Evolutionary conservation across 768 basidiomycete species (phyloP), one percentile per base, ranked within the genome.

Genomic region (Leucocoprinus sp.): DNA sequence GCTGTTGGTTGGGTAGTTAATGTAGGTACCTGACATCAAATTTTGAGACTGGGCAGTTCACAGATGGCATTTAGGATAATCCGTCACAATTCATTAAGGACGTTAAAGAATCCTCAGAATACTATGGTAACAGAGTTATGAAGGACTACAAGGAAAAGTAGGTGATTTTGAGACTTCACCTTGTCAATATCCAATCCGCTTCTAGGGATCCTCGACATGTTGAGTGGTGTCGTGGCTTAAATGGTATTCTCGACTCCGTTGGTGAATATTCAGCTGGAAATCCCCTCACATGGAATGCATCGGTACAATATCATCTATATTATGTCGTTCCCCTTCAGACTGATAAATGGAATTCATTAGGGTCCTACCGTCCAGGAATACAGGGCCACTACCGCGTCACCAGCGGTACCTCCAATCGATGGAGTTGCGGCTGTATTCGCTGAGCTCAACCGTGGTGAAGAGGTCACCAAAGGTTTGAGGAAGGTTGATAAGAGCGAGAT

Each of bases 401-500:
- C 78, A 0, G 73, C 78, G 0, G 74, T 81, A 0, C 71, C 82
- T 0, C 76, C 80, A 0, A 76, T 0, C 2, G 78, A 77, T 2
- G 82, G 84, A 9, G 72, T 75, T 12, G 79, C 80, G 8, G 86
- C 87, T 3, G 86, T 99, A 19, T 93, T 99, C 45, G 90, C 92
- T 1, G 78, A 91, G 44, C 66, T 99, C 37, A 97, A 97, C 58
- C 76, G 84, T 33, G 93, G 95, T 0, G 87, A 82, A 51, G 82
- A 84, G 3, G 83, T 99, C 26, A 98, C 95, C 5, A 88, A 86
- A 58, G 82, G 87, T 8, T 63, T 99, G 55, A 82, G 85, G 54
- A 97, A 96, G 62, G 96, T 99, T 22, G 89, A 93, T 59, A 85
- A 82, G 70, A 93, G 88, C 52, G 85, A 97, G 62, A 93, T 95